Base-by-base conservation (phyloP, 176 grass and related monocot genomes). In the Avena sativa region DNA sequence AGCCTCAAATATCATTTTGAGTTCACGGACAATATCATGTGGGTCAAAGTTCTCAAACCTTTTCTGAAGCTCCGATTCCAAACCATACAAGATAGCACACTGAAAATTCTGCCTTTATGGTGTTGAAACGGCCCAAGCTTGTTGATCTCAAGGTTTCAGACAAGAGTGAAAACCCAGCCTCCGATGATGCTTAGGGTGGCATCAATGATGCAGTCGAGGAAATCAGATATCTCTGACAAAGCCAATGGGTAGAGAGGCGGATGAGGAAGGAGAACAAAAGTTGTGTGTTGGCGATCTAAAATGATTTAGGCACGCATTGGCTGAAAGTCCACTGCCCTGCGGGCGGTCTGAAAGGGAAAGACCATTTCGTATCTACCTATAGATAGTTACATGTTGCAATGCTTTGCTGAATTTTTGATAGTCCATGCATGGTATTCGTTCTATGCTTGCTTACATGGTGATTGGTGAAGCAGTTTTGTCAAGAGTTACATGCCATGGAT, bases 91-190 rank as follows among this genome's bases (percentile, higher is more conserved):
- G 28, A 30, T 30, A 25, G 25, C 25, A 2, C 25, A 20, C 43
- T 48, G 12, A 74, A 74, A 49, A 14, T 23, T 74, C 71, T 74
- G 12, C 46, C 48, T 4, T 74, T 43, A 23, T 74, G 44, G 71
- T 49, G 71, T 43, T 23, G 21, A 74, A 74, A 74, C 43, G 2
- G 71, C 71, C 71, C 12, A 74, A 74, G 71, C 12, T 25, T 49
- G 44, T 25, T 49, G 44, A 74, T 74, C 71, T 74, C 44, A 74
- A 25, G 71, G 71, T 74, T 73, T 73, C 43, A 46, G 20, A 47
- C 40, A 73, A 47, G 9, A 73, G 70, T 48, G 43, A 73, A 6
- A 73, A 25, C 70, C 10, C 70, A 73, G 70, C 40, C n/a, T 48
- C 40, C 25, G 20, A 46, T 72, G 19, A 44, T 47, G 19, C 19